These are phyloP conservation scores for Starmerella potacharoeniae DNA, from an alignment of 805 yeast genomes.

Conservation along the genomic window DNA sequence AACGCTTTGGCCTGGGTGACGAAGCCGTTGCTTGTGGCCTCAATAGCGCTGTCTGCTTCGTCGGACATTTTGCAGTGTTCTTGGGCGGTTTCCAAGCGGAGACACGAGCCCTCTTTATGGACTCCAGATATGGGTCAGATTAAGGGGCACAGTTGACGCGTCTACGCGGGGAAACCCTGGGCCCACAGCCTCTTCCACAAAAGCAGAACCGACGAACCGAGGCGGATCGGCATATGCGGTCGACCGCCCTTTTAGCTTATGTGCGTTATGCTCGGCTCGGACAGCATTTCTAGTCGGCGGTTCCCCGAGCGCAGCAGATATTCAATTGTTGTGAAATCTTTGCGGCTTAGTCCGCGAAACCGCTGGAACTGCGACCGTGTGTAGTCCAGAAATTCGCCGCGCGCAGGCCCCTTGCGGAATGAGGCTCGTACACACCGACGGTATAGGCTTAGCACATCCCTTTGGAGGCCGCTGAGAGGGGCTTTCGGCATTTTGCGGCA, in stretches of 20 bases:
- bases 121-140: neutral
- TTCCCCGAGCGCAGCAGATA: constrained; percentile 69
- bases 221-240: neutral
- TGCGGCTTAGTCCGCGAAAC: constrained; percentile 46
- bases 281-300: constrained; percentile 59
- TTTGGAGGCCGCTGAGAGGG: constrained; percentile 31
- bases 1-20: constrained; percentile 78
- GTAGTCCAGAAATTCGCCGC: constrained; percentile 36
- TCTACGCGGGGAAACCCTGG: constrained; percentile 25
- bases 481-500: constrained; percentile 1
- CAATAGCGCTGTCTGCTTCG: constrained; percentile 19
- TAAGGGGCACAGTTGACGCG: neutral
- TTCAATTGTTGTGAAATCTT: constrained; percentile 77
- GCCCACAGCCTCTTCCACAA: constrained; percentile 17
- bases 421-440: constrained; percentile 38
- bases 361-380: constrained; percentile 54
- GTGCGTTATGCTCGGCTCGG: constrained; percentile 59
- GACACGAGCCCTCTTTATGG: neutral
- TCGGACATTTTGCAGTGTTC: constrained; percentile 15
- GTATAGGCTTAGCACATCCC: constrained; percentile 38
- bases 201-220: constrained; percentile 4
- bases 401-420: constrained; percentile 41
- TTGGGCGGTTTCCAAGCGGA: neutral
- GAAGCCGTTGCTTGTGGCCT: constrained; percentile 21
- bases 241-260: constrained; percentile 29